Evolutionary conservation across 1,284 basidiomycete genomes (phyloP).

Genomic region (Megacollybia platyphylla): DNA sequence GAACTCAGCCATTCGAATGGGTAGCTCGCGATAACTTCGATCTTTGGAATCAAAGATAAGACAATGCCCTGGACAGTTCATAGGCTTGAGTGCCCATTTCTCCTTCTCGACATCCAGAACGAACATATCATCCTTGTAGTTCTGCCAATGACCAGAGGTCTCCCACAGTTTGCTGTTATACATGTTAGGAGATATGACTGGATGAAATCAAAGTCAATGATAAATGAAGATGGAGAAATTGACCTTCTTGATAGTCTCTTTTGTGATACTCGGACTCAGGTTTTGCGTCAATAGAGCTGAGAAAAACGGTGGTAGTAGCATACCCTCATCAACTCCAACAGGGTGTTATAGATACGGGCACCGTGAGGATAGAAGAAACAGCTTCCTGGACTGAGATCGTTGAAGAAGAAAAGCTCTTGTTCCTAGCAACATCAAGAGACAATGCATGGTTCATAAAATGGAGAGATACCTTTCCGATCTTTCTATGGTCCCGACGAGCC

Average conservation of each 20-base stretch:
- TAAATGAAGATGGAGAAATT: constrained; percentile 5
- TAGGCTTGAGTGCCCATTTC: constrained; percentile 89
- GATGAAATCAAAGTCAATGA: constrained; percentile 1
- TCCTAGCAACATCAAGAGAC: constrained; percentile 33
- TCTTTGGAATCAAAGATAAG: constrained; percentile 94
- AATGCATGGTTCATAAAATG: constrained; percentile 3
- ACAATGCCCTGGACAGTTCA: constrained; percentile 99
- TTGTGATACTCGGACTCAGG: constrained; percentile 68
- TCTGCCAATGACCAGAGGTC: constrained; percentile 97
- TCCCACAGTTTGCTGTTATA: constrained; percentile 97
- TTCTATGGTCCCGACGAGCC: constrained; percentile 93
- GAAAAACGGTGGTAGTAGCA: constrained; percentile 14
- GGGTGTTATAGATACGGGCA: constrained; percentile 92
- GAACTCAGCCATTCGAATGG: constrained; percentile 96
- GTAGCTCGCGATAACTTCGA: constrained; percentile 91
- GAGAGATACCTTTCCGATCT: constrained; percentile 68
- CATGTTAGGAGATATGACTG: constrained; percentile 97
- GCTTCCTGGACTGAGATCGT: constrained; percentile 89
- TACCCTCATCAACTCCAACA: constrained; percentile 85
- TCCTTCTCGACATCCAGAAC: constrained; percentile 90
- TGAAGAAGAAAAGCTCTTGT: constrained; percentile 98
- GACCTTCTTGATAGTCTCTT: constrained; percentile 80
- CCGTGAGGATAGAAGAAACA: constrained; percentile 98
- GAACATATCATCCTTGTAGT: constrained; percentile 99
- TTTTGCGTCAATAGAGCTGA: constrained; percentile 2